These are phyloP conservation scores for Stachybotrys chlorohalonatus DNA, from an alignment of 2,329 filamentous ascomycete genomes.

Conservation along the genomic window DNA sequence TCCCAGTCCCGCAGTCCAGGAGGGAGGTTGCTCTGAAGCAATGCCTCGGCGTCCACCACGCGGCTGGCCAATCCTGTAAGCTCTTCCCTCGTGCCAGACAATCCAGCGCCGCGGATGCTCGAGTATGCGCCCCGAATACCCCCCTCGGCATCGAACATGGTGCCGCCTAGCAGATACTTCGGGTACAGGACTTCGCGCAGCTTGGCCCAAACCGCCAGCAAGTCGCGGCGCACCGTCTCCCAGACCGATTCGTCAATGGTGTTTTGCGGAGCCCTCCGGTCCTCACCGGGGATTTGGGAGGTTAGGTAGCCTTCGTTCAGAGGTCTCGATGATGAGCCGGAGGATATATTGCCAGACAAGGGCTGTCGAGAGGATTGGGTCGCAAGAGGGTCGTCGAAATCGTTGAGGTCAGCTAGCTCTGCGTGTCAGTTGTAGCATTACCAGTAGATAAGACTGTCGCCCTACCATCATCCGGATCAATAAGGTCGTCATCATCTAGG, in stretches of 20 bases:
- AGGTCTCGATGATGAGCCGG: conserved; percentile 41
- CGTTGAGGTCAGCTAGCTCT: conserved; percentile 67
- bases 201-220: conserved; percentile 93
- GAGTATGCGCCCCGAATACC: conserved; percentile 53
- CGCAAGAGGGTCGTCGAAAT: conserved; percentile 81
- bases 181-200: conserved; percentile 96
- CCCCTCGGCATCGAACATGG: conserved; percentile 48
- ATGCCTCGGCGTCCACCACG: conserved; percentile 53
- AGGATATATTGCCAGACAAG: conserved; percentile 75
- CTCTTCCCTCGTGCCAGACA: conserved; percentile 53
- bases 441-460: neutral
- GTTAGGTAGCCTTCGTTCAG: conserved; percentile 78
- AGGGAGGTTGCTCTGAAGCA: conserved; percentile 67
- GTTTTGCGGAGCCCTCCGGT: conserved; percentile 79
- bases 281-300: conserved; percentile 83
- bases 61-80: conserved; percentile 51
- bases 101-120: conserved; percentile 48
- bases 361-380: conserved; percentile 64
- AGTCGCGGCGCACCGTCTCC: conserved; percentile 89
- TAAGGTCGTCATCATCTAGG: conserved; percentile 60
- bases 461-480: conserved; percentile 71
- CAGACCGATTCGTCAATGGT: conserved; percentile 97
- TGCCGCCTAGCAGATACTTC: conserved; percentile 75
- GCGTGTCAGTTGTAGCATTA: neutral
- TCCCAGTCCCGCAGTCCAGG: conserved; percentile 94